Percentiles rank a stretch among this genome's conserved stretches.
Conservation (phyloP, 179 eudicot species). For the Vitellaria paradoxa region DNA sequence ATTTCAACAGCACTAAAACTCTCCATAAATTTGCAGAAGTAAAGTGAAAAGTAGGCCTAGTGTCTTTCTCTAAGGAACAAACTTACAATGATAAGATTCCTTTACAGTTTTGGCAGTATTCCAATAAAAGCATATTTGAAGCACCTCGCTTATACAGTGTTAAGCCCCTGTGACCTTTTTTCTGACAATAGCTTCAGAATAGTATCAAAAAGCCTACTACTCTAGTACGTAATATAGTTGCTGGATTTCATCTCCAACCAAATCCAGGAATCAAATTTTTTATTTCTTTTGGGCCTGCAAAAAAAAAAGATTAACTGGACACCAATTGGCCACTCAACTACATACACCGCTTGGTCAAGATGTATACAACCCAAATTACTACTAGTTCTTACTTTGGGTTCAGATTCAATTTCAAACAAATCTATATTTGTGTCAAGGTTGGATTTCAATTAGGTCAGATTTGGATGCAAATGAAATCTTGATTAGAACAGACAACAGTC, state of each 20-base stretch:
- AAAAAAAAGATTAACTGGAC: too few relatives aligned
- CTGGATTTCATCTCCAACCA: background rate
- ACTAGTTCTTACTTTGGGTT: background rate
- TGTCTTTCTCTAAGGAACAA: background rate
- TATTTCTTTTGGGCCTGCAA: background rate
- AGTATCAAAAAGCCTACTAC: background rate
- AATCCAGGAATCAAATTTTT: background rate
- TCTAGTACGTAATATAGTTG: background rate
- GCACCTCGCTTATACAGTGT: background rate
- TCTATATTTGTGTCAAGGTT: background rate
- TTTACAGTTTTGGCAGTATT: background rate
- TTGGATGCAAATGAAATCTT: background rate
- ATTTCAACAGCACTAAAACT: background rate
- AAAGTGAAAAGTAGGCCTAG: background rate
- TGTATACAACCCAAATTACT: background rate
- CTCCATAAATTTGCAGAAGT: background rate
- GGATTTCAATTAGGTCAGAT: background rate
- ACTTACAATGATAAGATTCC: background rate
- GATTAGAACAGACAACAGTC: background rate
- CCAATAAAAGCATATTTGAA: slow-evolving; percentile 3
- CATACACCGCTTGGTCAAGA: background rate
- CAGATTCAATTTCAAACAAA: background rate
- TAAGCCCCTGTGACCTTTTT: background rate
- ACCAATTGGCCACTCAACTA: too few relatives aligned
- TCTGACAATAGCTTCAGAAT: background rate